Evolutionary conservation across 192 early-diverging fungal genomes (phyloP), one percentile per base, ranked within the genome.

Genomic region (Rhizoclosmatium globosum): DNA sequence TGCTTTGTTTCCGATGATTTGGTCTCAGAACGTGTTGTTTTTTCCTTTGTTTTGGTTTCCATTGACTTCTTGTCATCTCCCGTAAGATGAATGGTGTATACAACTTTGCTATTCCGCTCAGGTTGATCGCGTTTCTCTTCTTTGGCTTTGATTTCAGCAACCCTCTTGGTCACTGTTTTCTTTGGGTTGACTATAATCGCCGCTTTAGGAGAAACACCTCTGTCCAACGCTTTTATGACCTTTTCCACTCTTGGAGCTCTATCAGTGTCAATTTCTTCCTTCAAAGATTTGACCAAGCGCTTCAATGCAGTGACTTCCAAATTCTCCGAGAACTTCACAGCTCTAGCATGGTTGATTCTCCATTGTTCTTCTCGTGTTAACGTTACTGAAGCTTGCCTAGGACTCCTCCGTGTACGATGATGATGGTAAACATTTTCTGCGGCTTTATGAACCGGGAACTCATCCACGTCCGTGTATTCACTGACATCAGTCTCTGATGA

Each of bases 261-360:
- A 0, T 17, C 9, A 6, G 7, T 21, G 9, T 62, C 60, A 7
- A 62, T 21, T 62, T 62, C 60, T 62, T 62, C 60, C 38, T 9
- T 21, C 15, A 62, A 23, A 6, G 19, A 39, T 7, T 62, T 19
- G 15, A 62, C 60, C 38, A 62, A 21, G 9, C 21, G 7, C 38
- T 62, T 62, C 23, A 62, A 62, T 23, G 19, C 38, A 4, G 6
- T 62, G 21, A 62, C 46, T 68, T 68, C 66, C 17, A 68, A 21
- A 68, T 44, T 68, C 21, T 68, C 19, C 21, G 66, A 68, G 43
- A 17, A 68, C 43, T 68, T 45, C 17, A 21, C 66, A 3, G 66
- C 66, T 21, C 21, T 68, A 42, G n/a, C 66, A 11, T 21, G 66
- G 43, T 68, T 68, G 13, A 68, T 46, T 31, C 46, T 31, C 66